phyloP scores from a whole-genome alignment of 2,329 filamentous ascomycete genomes.

The Cyphellophora attinorum region DNA sequence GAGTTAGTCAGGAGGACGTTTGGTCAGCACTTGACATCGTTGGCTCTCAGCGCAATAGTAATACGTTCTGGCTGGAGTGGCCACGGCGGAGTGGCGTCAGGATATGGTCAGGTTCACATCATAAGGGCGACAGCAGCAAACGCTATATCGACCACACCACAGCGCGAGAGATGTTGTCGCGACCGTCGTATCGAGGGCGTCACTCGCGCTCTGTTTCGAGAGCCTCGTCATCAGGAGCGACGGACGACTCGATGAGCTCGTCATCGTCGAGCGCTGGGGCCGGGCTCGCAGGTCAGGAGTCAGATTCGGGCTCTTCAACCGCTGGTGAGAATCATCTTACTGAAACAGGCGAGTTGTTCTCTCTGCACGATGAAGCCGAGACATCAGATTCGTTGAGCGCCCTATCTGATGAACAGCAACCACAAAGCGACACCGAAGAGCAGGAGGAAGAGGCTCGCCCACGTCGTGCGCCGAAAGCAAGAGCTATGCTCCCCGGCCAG shows the following conservation, averaged over 20 bases:
- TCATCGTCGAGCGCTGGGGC: no score
- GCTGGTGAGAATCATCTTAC: no score
- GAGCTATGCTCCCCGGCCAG: slow-evolving; percentile 1
- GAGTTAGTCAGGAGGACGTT: slow-evolving; percentile 41
- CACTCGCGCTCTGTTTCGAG: neutral
- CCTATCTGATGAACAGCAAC: no score
- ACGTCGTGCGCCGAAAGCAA: no score
- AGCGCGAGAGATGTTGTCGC: slow-evolving; percentile 18
- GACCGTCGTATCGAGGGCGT: neutral
- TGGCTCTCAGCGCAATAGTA: slow-evolving; percentile 32
- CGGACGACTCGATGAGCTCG: no score
- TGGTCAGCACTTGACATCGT: slow-evolving; percentile 45
- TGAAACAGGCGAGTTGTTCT: no score
- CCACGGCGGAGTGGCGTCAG: slow-evolving; percentile 43
- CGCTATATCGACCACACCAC: slow-evolving; percentile 9
- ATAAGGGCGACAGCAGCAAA: slow-evolving; percentile 10
- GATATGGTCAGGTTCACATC: slow-evolving; percentile 24
- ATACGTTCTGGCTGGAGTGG: slow-evolving; percentile 42
- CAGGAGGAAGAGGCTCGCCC: no score
- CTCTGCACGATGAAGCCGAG: no score
- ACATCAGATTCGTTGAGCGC: no score
- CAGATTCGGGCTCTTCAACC: slow-evolving; percentile 27
- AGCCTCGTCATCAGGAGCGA: neutral
- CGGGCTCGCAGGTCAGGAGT: slow-evolving; percentile 18
- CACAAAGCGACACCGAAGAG: no score